phyloP scores from a whole-genome alignment of 1,139 yeast genomes.

The Protomyces macrosporus region DNA sequence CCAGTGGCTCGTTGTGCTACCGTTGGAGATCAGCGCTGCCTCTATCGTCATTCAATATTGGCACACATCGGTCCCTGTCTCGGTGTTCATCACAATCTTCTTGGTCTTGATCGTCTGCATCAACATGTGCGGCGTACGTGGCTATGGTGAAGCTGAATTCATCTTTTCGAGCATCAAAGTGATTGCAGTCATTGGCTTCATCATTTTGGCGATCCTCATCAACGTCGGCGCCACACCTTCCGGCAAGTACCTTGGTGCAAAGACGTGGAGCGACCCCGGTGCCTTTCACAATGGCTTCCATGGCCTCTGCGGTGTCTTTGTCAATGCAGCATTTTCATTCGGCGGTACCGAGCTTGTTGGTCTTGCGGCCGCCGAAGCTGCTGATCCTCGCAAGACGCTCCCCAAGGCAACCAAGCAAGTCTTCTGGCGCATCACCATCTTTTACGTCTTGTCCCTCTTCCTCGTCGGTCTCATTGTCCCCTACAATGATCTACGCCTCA shows the following conservation, averaged over 20 bases:
- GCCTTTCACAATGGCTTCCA: slow-evolving; percentile 63
- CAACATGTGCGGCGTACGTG: slow-evolving; percentile 31
- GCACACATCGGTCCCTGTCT: slow-evolving; percentile 40
- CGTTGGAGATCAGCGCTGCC: slow-evolving; percentile 40
- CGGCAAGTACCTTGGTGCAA: slow-evolving; percentile 42
- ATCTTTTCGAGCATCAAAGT: slow-evolving; percentile 58
- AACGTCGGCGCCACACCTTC: slow-evolving; percentile 60
- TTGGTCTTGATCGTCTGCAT: slow-evolving; percentile 49
- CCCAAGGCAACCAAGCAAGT: slow-evolving; percentile 69
- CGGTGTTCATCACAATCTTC: slow-evolving; percentile 72
- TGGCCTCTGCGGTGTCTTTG: slow-evolving; percentile 78
- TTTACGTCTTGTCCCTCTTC: slow-evolving; percentile 56
- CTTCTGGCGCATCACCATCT: slow-evolving; percentile 62
- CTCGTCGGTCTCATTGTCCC: slow-evolving; percentile 74
- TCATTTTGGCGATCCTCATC: slow-evolving; percentile 55
- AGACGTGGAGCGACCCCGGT: slow-evolving; percentile 56
- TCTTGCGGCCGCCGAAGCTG: slow-evolving; percentile 78
- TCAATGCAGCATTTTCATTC: slow-evolving; percentile 80
- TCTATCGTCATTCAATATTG: slow-evolving; percentile 41
- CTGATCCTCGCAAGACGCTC: slow-evolving; percentile 61
- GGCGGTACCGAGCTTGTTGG: slow-evolving; percentile 82
- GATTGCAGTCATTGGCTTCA: slow-evolving; percentile 49
- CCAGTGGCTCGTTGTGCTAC: slow-evolving; percentile 53
- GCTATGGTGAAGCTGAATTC: slow-evolving; percentile 63
- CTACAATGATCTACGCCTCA: slow-evolving; percentile 53